Percentiles rank a stretch among this genome's conserved stretches.
Evolutionary conservation across 129 eudicot species (phyloP).

Genomic region (Chrysanthemum makinoi): DNA sequence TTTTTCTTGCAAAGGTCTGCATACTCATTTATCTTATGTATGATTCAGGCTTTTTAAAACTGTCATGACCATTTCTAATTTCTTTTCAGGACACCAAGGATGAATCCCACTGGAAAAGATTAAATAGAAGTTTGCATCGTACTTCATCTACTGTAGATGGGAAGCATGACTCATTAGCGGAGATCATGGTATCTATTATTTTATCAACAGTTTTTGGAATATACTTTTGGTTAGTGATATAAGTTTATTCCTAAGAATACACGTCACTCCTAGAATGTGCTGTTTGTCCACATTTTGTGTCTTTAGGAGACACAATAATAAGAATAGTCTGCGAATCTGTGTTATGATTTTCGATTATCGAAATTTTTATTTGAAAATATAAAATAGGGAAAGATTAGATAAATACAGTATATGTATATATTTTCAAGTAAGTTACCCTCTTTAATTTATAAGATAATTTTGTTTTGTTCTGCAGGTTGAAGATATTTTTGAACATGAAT

Average conservation of each 20-base stretch:
- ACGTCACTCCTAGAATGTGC: background rate
- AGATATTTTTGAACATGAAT: conserved; percentile 50
- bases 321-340: too few species aligned
- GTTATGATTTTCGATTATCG: too few species aligned
- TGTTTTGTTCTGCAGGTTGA: conserved; percentile 56
- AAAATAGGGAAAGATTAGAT: background rate
- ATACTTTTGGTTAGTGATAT: background rate
- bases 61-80: conserved; percentile 12
- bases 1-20: conserved; percentile 86
- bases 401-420: too few species aligned
- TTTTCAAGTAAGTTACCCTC: too few species aligned
- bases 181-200: conserved; percentile 54
- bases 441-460: background rate
- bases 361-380: too few species aligned
- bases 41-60: background rate
- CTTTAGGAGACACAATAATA: too few species aligned
- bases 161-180: conserved; percentile 63
- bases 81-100: conserved; percentile 74
- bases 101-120: conserved; percentile 66
- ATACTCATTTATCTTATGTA: conserved; percentile 19
- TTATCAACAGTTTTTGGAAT: background rate
- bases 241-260: background rate
- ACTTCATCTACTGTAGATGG: conserved; percentile 88
- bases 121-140: conserved; percentile 76
- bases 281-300: background rate